These are phyloP conservation scores for Fusarium sp. DNA, from an alignment of 2,329 filamentous ascomycete species.

Conservation along the genomic window DNA sequence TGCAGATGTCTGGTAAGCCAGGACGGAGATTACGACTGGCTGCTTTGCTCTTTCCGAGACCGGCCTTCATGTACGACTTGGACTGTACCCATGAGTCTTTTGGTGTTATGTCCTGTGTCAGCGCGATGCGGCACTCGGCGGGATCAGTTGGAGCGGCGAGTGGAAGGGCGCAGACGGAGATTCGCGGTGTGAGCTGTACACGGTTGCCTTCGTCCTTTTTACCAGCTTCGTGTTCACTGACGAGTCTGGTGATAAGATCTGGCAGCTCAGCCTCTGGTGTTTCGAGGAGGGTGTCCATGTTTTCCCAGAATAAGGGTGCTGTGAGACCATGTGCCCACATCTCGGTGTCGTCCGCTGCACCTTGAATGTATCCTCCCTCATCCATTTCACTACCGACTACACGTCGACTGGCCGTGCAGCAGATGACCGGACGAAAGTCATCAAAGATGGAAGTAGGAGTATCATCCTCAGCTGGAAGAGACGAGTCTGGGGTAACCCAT, in stretches of 20 bases:
- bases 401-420: constrained; percentile 85
- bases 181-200: constrained; percentile 50
- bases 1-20: constrained; percentile 72
- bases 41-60: constrained; percentile 77
- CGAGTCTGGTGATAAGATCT: constrained; percentile 59
- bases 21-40: constrained; percentile 86
- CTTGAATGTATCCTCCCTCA: constrained; percentile 84
- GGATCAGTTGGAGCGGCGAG: constrained; percentile 25
- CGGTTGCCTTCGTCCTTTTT: constrained; percentile 12
- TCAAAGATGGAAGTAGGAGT: constrained; percentile 56
- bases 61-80: constrained; percentile 64
- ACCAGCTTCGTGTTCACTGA: constrained; percentile 45
- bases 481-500: constrained; percentile 82
- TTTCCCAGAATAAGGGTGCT: constrained; percentile 81
- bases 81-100: constrained; percentile 55
- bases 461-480: constrained; percentile 50
- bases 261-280: constrained; percentile 74
- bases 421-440: constrained; percentile 78
- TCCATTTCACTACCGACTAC: constrained; percentile 73
- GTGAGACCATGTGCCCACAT: constrained; percentile 90
- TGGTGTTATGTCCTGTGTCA: constrained; percentile 58
- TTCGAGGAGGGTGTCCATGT: constrained; percentile 69
- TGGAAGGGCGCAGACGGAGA: constrained; percentile 53
- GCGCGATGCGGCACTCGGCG: constrained; percentile 54
- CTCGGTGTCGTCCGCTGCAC: constrained; percentile 94